Conservation (phyloP, 345 rosid genomes). For the Crucihimalaya himalaica region DNA sequence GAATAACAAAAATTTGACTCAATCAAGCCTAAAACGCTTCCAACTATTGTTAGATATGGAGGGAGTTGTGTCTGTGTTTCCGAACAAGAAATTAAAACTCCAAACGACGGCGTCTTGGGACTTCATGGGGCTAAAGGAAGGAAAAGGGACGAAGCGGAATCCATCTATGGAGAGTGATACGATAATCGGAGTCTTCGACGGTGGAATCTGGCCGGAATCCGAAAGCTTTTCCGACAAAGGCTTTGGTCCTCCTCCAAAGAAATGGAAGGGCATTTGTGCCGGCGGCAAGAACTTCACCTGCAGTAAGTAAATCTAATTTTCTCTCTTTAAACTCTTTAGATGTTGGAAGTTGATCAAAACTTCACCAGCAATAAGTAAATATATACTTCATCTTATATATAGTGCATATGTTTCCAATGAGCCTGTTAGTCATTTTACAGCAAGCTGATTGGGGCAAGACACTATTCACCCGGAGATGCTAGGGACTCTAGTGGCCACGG, state of each 20-base stretch:
- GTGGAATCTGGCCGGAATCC: conserved; percentile 16
- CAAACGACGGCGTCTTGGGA: conserved; percentile 61
- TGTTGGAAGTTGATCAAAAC: background rate
- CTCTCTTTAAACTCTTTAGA: background rate
- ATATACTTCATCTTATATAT: too few relatives aligned
- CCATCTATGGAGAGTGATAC: background rate
- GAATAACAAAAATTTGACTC: background rate
- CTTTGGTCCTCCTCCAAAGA: conserved; percentile 22
- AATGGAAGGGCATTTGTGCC: conserved; percentile 18
- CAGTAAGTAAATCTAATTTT: background rate
- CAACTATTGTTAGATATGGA: conserved; percentile 25
- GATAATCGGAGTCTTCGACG: conserved; percentile 1
- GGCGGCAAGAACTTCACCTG: conserved; percentile 8
- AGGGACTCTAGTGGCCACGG: conserved; percentile 50
- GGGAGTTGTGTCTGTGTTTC: conserved; percentile 51
- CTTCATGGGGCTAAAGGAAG: conserved; percentile 23
- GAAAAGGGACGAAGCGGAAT: background rate
- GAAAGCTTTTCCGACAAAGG: conserved; percentile 20
- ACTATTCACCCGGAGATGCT: conserved; percentile 26
- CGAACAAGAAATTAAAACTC: conserved; percentile 33
- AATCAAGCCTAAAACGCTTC: background rate
- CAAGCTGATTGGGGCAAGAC: conserved; percentile 51
- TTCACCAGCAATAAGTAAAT: too few relatives aligned
- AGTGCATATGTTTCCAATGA: background rate
- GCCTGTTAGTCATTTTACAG: conserved; percentile 26